Evolutionary conservation across 352 stramenopile species (phyloP), one percentile per base, ranked within the genome.

Genomic region (Thraustochytrium striatum): DNA sequence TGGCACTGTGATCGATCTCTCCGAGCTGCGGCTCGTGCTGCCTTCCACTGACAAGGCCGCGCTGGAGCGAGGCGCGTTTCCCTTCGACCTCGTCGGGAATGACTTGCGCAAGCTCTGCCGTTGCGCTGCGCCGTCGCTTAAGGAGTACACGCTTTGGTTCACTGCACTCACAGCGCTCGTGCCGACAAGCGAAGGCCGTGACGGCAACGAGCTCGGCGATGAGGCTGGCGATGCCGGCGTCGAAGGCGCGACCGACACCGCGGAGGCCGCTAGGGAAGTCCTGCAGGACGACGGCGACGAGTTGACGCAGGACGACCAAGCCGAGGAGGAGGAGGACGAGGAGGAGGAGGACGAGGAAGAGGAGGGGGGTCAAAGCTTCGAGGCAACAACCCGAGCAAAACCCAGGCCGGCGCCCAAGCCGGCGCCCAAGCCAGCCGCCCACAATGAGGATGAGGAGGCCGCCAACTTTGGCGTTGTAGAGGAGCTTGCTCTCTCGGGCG

Each of bases 141-240:
- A 75, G 39, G 65, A 75, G 16, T 75, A 75, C 50, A 38, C 50
- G 44, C 44, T 75, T 21, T 75, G 65, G 65, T 21, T 43, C 50
- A 75, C 65, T 3, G 65, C 65, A 7, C 25, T 75, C 21, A 70
- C 65, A 5, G 32, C 65, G 5, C 25, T 75, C 0, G 16, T 75
- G 19, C 65, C 65, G 8, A 55, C 16, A 55, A n/a, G 44, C 33
- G 35, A 70, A 70, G 41, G 59, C 39, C 39, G 39, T 47, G 5
- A 13, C 39, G 5, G 39, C 39, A 5, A 47, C 5, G 5, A 47
- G 39, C 39, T 13, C 39, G 5, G 39, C 5, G 5, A 47, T 47
- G 39, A 47, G 5, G 39, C 39, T 47, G 39, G 39, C 39, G 5
- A 13, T 13, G 5, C 39, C 39, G 5, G 5, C 39, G 13, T 47